Base-by-base conservation (phyloP, 129 eudicot genomes). In the Dittrichia graveolens region DNA sequence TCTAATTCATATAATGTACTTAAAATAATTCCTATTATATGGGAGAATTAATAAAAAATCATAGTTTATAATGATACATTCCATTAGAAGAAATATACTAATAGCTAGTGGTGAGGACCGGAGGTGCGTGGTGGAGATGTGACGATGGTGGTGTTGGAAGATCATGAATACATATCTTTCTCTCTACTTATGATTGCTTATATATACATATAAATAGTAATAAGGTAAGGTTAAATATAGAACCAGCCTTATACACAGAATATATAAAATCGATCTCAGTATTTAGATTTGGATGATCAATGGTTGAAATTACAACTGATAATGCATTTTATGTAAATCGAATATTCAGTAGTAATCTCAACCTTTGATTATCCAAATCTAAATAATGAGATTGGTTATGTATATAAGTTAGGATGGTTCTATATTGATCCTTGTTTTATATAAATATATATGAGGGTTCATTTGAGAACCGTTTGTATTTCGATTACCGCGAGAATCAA, bases 61-160 rank as follows among this genome's bases (percentile, higher is more conserved):
- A 5, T 34, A 5, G 35, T 66, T 7, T 14, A 34, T 66, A 45
- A 76, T 76, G 80, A 67, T 67, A 68, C 6, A 14, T 65, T 35
- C 74, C 74, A 75, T 55, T 66, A 41, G 50, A 73, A 50, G 50
- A 61, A 37, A 64, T 7, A 2, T 43, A 5, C 24, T 19, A 13
- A 18, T n/a, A 53, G 65, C 40, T 39, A 11, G 44, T 16, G 34
- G 47, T n/a, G n/a, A n/a, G n/a, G n/a, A n/a, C 3, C 24, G 40
- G 62, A 35, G 19, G 11, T 54, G 46, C 31, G 10, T 49, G 59
- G 70, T 73, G 57, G 50, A 47, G 48, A 38, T 68, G 49, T 62
- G 31, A 35, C 47, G 14, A 46, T 42, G 16, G 16, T 24, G 34
- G 47, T 7, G 41, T 31, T 66, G 38, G 38, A 3, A 42, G 19